Conservation (phyloP, 306 rosid species). For the Cucurbita moschata region DNA sequence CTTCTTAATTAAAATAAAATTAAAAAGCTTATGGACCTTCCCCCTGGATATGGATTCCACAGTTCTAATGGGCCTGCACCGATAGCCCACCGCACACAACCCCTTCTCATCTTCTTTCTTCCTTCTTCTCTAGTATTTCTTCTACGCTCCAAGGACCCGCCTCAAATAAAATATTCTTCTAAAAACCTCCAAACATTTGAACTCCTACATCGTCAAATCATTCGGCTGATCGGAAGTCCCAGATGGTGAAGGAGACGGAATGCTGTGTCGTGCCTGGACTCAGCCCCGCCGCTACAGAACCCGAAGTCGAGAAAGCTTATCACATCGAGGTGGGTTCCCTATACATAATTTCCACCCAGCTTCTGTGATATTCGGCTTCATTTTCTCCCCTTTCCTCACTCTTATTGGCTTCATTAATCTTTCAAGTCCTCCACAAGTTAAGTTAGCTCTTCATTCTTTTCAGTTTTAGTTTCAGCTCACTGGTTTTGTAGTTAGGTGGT, state of each 20-base stretch:
- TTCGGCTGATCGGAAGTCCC: not conserved
- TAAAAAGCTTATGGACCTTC: too few species aligned
- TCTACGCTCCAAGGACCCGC: not conserved
- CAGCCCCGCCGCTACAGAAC: slow-evolving; percentile 69
- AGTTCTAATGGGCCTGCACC: too few species aligned
- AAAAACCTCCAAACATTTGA: not conserved
- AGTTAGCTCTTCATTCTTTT: too few species aligned
- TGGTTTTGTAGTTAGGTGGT: too few species aligned
- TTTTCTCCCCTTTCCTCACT: not conserved
- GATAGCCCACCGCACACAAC: too few species aligned
- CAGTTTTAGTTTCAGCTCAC: too few species aligned
- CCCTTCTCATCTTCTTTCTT: not conserved
- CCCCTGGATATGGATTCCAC: too few species aligned
- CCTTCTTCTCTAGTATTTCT: not conserved
- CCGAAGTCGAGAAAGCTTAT: slow-evolving; percentile 95
- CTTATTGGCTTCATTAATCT: too few species aligned
- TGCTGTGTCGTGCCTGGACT: slow-evolving; percentile 87
- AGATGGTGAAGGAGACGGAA: slow-evolving; percentile 95
- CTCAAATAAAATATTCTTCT: not conserved
- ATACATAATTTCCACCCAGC: not conserved
- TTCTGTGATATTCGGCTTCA: not conserved
- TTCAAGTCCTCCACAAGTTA: too few species aligned
- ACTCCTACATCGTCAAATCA: not conserved
- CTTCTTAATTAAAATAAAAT: too few species aligned
- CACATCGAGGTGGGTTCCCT: slow-evolving; percentile 59